Conservation (phyloP, 306 rosid genomes). For the Vachellia pachyceras region DNA sequence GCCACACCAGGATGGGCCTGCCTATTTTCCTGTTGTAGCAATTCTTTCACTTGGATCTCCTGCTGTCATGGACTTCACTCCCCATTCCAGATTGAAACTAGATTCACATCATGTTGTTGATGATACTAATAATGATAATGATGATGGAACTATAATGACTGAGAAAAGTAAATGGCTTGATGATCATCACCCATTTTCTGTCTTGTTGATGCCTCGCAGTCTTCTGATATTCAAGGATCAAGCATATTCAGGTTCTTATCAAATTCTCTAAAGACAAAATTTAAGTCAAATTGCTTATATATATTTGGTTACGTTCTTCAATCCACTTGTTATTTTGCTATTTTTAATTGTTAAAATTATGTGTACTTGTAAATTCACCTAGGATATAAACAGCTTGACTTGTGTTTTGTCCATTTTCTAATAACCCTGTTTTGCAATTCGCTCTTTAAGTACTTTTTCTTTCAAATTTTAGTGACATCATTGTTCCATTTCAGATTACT, state of each 20-base stretch:
- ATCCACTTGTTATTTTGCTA: no score
- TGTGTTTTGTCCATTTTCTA: no score
- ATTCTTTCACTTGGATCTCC: slow-evolving; percentile 90
- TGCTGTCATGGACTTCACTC: slow-evolving; percentile 86
- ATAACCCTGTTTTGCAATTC: not conserved
- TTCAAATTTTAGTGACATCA: slow-evolving; percentile 21
- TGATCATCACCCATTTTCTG: slow-evolving; percentile 59
- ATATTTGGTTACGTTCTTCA: no score
- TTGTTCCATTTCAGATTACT: slow-evolving; percentile 64
- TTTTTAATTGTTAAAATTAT: no score
- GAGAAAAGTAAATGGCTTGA: slow-evolving; percentile 50
- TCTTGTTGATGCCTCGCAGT: slow-evolving; percentile 81
- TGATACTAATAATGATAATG: slow-evolving; percentile 39
- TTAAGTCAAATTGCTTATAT: no score
- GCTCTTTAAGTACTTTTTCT: not conserved
- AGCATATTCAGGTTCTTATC: slow-evolving; percentile 75
- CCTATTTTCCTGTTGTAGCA: slow-evolving; percentile 90
- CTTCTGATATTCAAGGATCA: slow-evolving; percentile 83
- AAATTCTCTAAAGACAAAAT: no score
- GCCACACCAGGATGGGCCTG: slow-evolving; percentile 96
- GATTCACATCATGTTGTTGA: slow-evolving; percentile 38
- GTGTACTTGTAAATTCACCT: no score
- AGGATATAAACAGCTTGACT: no score
- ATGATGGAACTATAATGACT: slow-evolving; percentile 39
- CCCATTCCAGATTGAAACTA: slow-evolving; percentile 73